A percentile compares a stretch with the other conserved stretches of the same genome.
Conservation (phyloP, 2,329 filamentous ascomycete species). For the Aspergillus sp. region DNA sequence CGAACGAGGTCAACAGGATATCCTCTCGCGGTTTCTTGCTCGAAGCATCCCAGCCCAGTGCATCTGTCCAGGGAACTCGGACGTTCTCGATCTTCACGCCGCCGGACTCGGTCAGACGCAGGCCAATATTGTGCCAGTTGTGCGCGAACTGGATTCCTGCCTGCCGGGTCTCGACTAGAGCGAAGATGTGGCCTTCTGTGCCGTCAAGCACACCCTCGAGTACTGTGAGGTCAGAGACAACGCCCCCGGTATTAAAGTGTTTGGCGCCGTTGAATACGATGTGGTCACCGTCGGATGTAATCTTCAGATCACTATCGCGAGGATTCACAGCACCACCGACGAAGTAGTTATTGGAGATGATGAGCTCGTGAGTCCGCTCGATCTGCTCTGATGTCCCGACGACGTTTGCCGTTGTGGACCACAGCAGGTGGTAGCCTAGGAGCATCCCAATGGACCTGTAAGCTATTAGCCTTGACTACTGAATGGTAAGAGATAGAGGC, state of each 20-base stretch:
- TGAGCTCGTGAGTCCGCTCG: slow-evolving; percentile 56
- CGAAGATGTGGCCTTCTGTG: slow-evolving; percentile 62
- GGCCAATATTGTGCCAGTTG: slow-evolving; percentile 65
- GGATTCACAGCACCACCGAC: slow-evolving; percentile 67
- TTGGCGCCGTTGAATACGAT: slow-evolving; percentile 64
- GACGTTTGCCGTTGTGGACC: slow-evolving; percentile 61
- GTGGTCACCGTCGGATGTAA: slow-evolving; percentile 54
- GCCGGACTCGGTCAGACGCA: slow-evolving; percentile 64
- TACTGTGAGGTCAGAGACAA: slow-evolving; percentile 65
- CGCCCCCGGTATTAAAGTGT: slow-evolving; percentile 67
- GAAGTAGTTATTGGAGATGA: slow-evolving; percentile 65
- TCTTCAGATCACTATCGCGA: slow-evolving; percentile 61
- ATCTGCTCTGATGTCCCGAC: slow-evolving; percentile 62
- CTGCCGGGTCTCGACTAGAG: slow-evolving; percentile 59
- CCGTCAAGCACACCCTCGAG: slow-evolving; percentile 62
- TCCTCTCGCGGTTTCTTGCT: slow-evolving; percentile 52
- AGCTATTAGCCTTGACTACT: neutral
- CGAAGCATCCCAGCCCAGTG: slow-evolving; percentile 58
- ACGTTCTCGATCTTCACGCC: slow-evolving; percentile 61
- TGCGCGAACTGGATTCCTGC: slow-evolving; percentile 55
- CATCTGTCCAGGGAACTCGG: slow-evolving; percentile 58
- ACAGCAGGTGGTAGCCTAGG: slow-evolving; percentile 64
- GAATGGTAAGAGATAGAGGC: neutral
- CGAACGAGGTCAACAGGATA: slow-evolving; percentile 55
- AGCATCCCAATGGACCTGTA: slow-evolving; percentile 63